Percentiles rank a stretch among this genome's conserved stretches.
Evolutionary conservation across 768 basidiomycete genomes (phyloP).

Genomic region (Floccularia luteovirens): DNA sequence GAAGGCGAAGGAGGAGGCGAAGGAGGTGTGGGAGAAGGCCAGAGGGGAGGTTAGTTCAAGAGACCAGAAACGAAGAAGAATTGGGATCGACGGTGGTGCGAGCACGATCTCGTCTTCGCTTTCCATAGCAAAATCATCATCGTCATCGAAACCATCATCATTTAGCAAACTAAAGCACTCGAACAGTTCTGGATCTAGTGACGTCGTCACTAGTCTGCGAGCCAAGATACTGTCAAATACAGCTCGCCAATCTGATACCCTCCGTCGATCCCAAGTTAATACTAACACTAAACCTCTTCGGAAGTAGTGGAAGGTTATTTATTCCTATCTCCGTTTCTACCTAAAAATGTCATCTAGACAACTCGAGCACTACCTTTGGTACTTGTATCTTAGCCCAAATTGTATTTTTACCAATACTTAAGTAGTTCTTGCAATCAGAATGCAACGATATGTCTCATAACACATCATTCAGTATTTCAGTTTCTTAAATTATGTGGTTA

Average conservation of each 20-base stretch:
- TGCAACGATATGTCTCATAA: no score
- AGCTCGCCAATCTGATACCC: constrained; percentile 11
- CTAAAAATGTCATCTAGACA: no score
- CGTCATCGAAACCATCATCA: constrained; percentile 13
- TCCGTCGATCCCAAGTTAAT: background rate
- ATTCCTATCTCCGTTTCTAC: no score
- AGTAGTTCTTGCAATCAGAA: no score
- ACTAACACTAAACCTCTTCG: background rate
- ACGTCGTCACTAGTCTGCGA: constrained; percentile 34
- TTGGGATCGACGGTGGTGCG: constrained; percentile 25
- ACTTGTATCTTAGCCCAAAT: background rate
- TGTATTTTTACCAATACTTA: background rate
- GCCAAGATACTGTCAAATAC: constrained; percentile 55
- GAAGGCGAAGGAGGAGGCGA: constrained; percentile 52
- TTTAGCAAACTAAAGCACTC: constrained; percentile 7
- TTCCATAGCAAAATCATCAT: constrained; percentile 8
- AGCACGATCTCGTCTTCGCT: constrained; percentile 8
- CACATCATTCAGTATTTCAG: no score
- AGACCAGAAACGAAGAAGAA: constrained; percentile 39
- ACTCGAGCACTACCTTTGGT: no score
- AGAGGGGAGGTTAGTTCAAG: constrained; percentile 36
- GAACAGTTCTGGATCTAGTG: constrained; percentile 7
- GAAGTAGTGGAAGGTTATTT: background rate
- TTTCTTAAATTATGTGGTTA: no score
- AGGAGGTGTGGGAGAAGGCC: constrained; percentile 51